Conservation (phyloP, 192 early-diverging fungal genomes). For the Powellomyces hirtus region DNA sequence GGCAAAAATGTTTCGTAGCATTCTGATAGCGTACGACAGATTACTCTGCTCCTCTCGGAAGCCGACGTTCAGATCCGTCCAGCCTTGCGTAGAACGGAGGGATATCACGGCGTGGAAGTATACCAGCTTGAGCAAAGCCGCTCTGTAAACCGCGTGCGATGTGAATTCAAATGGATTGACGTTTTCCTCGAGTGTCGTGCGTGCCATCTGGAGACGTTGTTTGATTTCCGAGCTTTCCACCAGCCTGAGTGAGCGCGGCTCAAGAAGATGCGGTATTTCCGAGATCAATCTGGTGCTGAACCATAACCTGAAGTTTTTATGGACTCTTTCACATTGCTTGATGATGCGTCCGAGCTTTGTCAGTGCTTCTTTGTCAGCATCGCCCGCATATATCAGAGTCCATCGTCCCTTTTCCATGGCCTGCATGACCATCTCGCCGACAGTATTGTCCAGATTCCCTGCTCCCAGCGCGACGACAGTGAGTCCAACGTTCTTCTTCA, state of each 20-base stretch:
- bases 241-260: not conserved
- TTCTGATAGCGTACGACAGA: not conserved
- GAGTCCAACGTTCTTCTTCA: not conserved
- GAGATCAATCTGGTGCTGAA: not conserved
- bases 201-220: not conserved
- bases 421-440: not conserved
- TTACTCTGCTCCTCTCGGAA: not conserved
- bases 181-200: slow-evolving; percentile 14
- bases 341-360: not conserved
- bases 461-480: not conserved
- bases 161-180: slow-evolving; percentile 26
- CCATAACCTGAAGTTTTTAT: slow-evolving; percentile 27
- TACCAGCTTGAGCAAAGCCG: not conserved
- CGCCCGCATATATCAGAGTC: not conserved
- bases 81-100: not conserved
- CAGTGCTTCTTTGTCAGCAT: not conserved
- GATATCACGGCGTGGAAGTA: slow-evolving; percentile 7
- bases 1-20: not conserved
- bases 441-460: not conserved
- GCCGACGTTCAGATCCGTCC: not conserved
- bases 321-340: not conserved
- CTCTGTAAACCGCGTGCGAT: not conserved
- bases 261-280: not conserved
- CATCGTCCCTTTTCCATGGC: slow-evolving; percentile 24
- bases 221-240: not conserved